These are phyloP conservation scores for Oidium heveae DNA, from an alignment of 2,329 filamentous ascomycete genomes.

Conservation along the genomic window DNA sequence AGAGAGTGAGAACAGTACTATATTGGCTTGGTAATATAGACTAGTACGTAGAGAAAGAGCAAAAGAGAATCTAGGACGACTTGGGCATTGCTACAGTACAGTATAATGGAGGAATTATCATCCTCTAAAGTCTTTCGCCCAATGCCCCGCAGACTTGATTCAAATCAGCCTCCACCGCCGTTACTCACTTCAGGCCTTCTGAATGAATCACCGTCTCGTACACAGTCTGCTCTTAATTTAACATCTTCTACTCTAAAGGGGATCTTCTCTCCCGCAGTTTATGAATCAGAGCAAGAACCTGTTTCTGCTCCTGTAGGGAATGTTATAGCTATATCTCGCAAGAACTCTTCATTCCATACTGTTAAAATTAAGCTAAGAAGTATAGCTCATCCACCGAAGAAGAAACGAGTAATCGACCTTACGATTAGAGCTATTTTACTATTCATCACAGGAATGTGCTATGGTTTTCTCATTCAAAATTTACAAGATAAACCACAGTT, in stretches of 20 bases:
- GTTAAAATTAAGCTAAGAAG: constrained; percentile 1
- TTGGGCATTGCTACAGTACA: no score
- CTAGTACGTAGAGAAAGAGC: no score
- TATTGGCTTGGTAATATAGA: no score
- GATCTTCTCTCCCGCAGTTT: constrained; percentile 54
- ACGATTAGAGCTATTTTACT: constrained; percentile 35
- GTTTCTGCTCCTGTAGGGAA: neutral
- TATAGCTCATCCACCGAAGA: no score
- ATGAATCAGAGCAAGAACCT: constrained; percentile 20
- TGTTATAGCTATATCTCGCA: neutral
- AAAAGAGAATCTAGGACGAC: no score
- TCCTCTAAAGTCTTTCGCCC: constrained; percentile 36
- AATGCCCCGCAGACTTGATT: constrained; percentile 46
- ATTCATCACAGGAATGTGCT: constrained; percentile 56
- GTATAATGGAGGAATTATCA: neutral
- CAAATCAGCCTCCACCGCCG: constrained; percentile 10
- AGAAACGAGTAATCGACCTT: no score
- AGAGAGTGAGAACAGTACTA: no score
- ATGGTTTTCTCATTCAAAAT: constrained; percentile 58
- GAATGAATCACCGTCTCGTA: constrained; percentile 37
- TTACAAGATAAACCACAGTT: constrained; percentile 46
- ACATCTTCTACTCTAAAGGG: constrained; percentile 75
- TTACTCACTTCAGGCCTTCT: constrained; percentile 16
- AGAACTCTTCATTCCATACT: constrained; percentile 18
- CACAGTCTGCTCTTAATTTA: constrained; percentile 60